These are phyloP conservation scores for Xylaria sp. DNA, from an alignment of 2,329 filamentous ascomycete species.

Conservation along the genomic window DNA sequence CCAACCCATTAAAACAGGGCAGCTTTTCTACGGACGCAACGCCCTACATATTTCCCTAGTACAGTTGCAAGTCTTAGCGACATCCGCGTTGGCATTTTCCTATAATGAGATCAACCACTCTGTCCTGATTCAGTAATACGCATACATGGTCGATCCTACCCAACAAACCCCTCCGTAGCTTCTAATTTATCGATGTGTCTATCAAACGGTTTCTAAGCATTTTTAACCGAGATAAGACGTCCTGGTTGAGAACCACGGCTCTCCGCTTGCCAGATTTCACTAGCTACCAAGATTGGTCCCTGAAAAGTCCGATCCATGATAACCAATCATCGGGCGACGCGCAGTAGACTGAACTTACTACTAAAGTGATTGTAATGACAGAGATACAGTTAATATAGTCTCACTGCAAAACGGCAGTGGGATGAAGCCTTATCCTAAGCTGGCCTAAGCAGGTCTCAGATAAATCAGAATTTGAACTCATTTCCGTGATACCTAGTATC, in stretches of 20 bases:
- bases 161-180: not conserved
- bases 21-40: constrained; percentile 4
- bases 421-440: not conserved
- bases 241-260: not conserved
- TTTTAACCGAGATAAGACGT: constrained; percentile 2
- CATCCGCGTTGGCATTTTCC: not conserved
- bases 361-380: not conserved
- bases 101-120: constrained; percentile 8
- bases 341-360: not conserved
- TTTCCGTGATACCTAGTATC: not conserved
- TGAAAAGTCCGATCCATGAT: not conserved
- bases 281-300: constrained; percentile 13
- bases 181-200: not conserved
- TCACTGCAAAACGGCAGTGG: not conserved
- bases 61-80: constrained; percentile 1
- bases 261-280: not conserved
- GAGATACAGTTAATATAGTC: not conserved
- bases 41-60: not conserved
- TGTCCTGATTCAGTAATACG: not conserved
- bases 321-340: not conserved
- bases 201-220: not conserved
- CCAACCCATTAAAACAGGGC: constrained; percentile 14
- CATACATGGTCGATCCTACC: constrained; percentile 15
- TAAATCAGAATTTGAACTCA: not conserved
- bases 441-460: not conserved